Evolutionary conservation across 768 basidiomycete species (phyloP).

Genomic region (Xerocomellus amylosporus): DNA sequence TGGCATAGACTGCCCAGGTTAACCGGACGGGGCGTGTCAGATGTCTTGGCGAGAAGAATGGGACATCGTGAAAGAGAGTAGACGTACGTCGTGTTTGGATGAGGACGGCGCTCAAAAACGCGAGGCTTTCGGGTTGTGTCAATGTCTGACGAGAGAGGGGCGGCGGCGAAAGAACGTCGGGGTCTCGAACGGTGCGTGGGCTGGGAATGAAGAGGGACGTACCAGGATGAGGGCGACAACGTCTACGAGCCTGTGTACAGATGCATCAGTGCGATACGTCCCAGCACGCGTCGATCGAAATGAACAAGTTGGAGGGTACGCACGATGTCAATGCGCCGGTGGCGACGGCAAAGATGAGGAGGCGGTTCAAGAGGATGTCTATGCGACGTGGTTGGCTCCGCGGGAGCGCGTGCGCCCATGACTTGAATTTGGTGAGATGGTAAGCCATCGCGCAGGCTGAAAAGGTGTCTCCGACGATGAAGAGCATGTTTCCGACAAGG

Average conservation of each 20-base stretch:
- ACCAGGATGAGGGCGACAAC: slow-evolving; percentile 26
- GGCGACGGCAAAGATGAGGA: slow-evolving; percentile 25
- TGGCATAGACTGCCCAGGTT: slow-evolving; percentile 24
- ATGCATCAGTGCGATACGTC: neutral
- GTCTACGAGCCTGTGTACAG: slow-evolving; percentile 20
- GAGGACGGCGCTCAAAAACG: slow-evolving; percentile 21
- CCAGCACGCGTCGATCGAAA: neutral
- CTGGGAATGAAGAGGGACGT: neutral
- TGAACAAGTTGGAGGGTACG: neutral
- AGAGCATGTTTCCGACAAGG: slow-evolving; percentile 22
- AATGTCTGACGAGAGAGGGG: slow-evolving; percentile 12
- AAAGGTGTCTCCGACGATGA: slow-evolving; percentile 25
- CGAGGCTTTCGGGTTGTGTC: slow-evolving; percentile 15
- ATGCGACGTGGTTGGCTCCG: slow-evolving; percentile 11
- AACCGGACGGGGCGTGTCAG: too few relatives aligned
- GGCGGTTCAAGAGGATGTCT: slow-evolving; percentile 20
- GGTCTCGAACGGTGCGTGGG: neutral
- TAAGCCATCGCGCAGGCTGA: slow-evolving; percentile 22
- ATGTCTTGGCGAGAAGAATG: too few relatives aligned
- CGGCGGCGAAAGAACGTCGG: neutral
- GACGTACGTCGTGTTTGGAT: slow-evolving; percentile 28
- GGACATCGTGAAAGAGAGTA: neutral
- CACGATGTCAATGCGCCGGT: slow-evolving; percentile 27
- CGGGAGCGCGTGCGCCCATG: neutral
- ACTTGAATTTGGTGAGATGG: slow-evolving; percentile 17